These are phyloP conservation scores for Neurospora intermedia DNA, from an alignment of 495 filamentous ascomycete species.

Conservation along the genomic window DNA sequence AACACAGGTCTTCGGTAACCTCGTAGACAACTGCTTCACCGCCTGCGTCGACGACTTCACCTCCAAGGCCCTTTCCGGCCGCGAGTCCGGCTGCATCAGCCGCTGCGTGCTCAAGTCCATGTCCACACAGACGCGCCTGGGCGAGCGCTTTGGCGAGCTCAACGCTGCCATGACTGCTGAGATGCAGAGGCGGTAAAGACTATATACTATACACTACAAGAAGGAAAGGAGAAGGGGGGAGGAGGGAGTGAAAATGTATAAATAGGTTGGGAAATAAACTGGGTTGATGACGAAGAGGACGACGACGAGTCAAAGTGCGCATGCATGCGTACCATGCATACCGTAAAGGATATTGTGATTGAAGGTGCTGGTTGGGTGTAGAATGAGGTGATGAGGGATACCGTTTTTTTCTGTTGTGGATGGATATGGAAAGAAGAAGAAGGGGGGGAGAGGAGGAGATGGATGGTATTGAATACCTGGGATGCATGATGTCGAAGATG, in stretches of 20 bases:
- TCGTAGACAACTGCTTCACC: constrained; percentile 92
- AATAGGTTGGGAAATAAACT: background rate
- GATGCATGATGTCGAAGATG: background rate
- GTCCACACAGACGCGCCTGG: constrained; percentile 73
- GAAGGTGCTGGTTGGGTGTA: no score
- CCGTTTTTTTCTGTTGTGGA: no score
- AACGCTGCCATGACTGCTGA: constrained; percentile 75
- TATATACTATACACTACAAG: background rate
- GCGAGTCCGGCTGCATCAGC: constrained; percentile 83
- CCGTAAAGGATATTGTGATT: no score
- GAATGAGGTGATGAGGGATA: no score
- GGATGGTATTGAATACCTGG: background rate
- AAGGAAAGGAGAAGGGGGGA: no score
- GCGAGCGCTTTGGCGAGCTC: constrained; percentile 88
- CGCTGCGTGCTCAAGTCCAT: constrained; percentile 93
- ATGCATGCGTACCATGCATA: no score
- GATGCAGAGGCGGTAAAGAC: constrained; percentile 33
- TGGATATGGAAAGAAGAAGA: background rate
- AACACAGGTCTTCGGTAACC: constrained; percentile 98
- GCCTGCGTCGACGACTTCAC: constrained; percentile 98
- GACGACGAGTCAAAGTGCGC: no score
- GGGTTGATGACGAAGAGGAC: no score
- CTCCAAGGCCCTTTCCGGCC: constrained; percentile 76
- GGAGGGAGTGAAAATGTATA: no score
- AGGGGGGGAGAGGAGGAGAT: no score